Percentiles rank a stretch among this genome's conserved stretches.
Conservation (phyloP, 257 asterid species). For the Ehretia macrophylla region DNA sequence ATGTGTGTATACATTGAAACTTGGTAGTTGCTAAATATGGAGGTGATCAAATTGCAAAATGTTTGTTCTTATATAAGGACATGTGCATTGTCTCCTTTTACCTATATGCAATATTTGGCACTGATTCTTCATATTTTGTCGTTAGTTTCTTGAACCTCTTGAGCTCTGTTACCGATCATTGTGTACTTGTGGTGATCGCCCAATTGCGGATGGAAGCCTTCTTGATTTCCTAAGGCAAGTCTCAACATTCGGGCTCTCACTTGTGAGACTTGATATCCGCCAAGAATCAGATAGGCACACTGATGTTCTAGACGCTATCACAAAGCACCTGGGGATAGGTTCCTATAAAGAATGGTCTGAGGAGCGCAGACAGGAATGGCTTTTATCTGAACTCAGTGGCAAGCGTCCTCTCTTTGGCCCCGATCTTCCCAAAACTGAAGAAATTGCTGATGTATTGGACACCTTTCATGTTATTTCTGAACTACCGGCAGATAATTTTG, state of each 20-base stretch:
- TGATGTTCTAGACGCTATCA: conserved; percentile 82
- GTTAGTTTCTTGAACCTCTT: conserved; percentile 87
- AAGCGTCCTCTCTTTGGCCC: conserved; percentile 85
- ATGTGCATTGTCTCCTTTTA: background rate
- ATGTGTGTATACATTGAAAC: too few species aligned
- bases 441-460: conserved; percentile 74
- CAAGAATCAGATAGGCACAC: conserved; percentile 96
- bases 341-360: conserved; percentile 92
- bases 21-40: too few species aligned
- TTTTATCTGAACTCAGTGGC: conserved; percentile 76
- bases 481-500: conserved; percentile 73
- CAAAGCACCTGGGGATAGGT: conserved; percentile 72
- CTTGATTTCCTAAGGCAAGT: conserved; percentile 95
- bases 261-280: conserved; percentile 87
- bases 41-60: too few species aligned
- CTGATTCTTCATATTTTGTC: conserved; percentile 8
- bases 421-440: conserved; percentile 89
- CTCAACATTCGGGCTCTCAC: conserved; percentile 87
- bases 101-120: background rate
- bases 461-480: conserved; percentile 78
- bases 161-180: conserved; percentile 92
- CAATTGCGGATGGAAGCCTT: conserved; percentile 93
- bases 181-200: conserved; percentile 79
- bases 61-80: too few species aligned
- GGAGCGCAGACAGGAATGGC: conserved; percentile 87